Percentiles rank a stretch among this genome's conserved stretches.
These are phyloP conservation scores for Colletotrichum eleusines DNA, from an alignment of 2,329 filamentous ascomycete genomes.

Conservation along the genomic window DNA sequence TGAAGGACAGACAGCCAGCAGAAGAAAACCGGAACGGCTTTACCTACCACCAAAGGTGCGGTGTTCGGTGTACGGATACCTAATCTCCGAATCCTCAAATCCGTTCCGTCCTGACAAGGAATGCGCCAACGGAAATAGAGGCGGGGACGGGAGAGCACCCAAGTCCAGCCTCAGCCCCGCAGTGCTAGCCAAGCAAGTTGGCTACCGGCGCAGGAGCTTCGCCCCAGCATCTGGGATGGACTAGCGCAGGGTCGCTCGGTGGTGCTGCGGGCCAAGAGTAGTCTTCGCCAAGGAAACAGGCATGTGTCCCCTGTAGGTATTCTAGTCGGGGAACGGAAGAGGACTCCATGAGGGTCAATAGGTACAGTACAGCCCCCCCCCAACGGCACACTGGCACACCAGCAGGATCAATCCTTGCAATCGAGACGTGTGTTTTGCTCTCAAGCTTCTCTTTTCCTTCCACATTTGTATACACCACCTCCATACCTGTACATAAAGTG, in stretches of 20 bases:
- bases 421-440: background rate
- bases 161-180: background rate
- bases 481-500: too few species aligned
- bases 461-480: too few species aligned
- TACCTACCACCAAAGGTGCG: too few species aligned
- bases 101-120: background rate
- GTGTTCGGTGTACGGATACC: background rate
- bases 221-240: background rate
- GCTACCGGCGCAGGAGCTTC: constrained; percentile 4
- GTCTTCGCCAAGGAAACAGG: constrained; percentile 7
- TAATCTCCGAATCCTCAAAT: background rate
- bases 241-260: background rate
- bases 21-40: too few species aligned
- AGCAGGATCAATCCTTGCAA: background rate
- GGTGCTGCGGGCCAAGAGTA: background rate
- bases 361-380: background rate
- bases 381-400: too few species aligned
- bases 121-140: background rate
- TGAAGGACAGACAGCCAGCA: background rate
- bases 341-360: background rate
- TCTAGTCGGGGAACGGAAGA: too few species aligned
- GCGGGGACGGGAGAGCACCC: background rate
- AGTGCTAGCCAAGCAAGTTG: background rate
- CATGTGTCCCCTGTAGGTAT: too few species aligned
- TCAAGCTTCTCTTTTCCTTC: background rate